Evolutionary conservation across 805 yeast genomes (phyloP).

Genomic region (Candida nanaspora): DNA sequence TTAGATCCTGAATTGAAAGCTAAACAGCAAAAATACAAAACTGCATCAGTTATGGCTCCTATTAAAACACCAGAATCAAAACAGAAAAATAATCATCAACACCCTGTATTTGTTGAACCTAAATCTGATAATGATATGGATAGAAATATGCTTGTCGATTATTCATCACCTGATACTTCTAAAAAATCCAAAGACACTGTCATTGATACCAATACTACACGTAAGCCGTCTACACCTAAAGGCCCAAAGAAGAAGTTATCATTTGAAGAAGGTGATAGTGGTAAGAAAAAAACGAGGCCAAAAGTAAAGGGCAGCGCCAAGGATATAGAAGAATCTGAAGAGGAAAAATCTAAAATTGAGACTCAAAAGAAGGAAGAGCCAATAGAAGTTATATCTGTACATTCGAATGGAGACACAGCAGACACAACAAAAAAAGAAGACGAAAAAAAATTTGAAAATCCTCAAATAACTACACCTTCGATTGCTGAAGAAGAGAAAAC

Average conservation of each 20-base stretch:
- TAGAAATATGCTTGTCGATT: too few relatives aligned
- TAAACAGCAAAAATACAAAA: background rate
- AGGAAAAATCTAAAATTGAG: too few relatives aligned
- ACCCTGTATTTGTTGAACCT: too few relatives aligned
- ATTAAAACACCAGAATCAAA: background rate
- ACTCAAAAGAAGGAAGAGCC: too few relatives aligned
- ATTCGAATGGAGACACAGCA: too few relatives aligned
- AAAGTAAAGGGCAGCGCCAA: background rate
- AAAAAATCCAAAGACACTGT: too few relatives aligned
- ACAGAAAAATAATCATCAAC: too few relatives aligned
- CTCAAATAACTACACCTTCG: conserved; percentile 11
- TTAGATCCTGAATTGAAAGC: background rate
- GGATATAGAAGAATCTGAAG: conserved; percentile 1
- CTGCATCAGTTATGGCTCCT: background rate
- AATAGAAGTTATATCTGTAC: background rate
- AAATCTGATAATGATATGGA: background rate
- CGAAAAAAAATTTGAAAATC: background rate
- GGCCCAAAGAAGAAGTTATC: background rate
- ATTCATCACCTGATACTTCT: too few relatives aligned
- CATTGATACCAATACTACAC: too few relatives aligned
- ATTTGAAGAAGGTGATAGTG: background rate
- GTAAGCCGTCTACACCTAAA: too few relatives aligned
- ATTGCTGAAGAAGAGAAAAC: conserved; percentile 5
- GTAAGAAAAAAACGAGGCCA: background rate
- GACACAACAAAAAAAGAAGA: too few relatives aligned